Evolutionary conservation across 2,329 filamentous ascomycete species (phyloP), one percentile per base, ranked within the genome.

Genomic region (Gremmenia infestans): DNA sequence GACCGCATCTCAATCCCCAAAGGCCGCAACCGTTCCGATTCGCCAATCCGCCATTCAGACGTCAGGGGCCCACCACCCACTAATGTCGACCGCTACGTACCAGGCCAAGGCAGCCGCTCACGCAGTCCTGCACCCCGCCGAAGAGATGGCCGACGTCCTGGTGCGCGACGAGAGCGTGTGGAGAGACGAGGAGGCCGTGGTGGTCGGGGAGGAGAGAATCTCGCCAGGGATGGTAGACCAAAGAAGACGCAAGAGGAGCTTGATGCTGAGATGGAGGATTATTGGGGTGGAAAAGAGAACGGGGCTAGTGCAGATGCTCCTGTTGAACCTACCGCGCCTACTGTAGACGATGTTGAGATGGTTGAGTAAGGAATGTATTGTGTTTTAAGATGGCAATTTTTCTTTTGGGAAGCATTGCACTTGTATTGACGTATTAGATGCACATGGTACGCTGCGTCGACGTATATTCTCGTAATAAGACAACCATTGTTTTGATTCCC

Each of bases 221-320:
- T 66, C 35, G 76, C 76, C 48, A 77, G 75, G 17, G 79, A 82
- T 57, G 66, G 67, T 52, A 80, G 81, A 40, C 79, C 85, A 2
- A 87, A 84, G 73, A 96, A 96, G 81, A 96, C 92, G 0, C 88
- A 91, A 63, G 89, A 96, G 66, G 90, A 97, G 70, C 78, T 97
- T 42, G 92, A 97, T 71, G 90, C 89, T n/a, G 92, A 97, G 74
- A 97, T 97, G 92, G 91, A 87, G 32, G 90, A 96, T 69, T 97
- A 97, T 72, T 97, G 91, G 77, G 85, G 81, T 32, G 71, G 67
- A n/a, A 74, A 72, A 37, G 74, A 69, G 23, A 72, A 68, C 43
- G 67, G 65, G 14, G 57, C 63, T 65, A 63, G 51, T 51, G 55
- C 63, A 48, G 59, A 63, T n/a, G 65, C 64, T 6, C 66, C 71